A percentile compares a stretch with the other conserved stretches of the same genome.
These are phyloP conservation scores for Gossypium ekmanianum DNA, from an alignment of 345 rosid genomes.

Conservation along the genomic window DNA sequence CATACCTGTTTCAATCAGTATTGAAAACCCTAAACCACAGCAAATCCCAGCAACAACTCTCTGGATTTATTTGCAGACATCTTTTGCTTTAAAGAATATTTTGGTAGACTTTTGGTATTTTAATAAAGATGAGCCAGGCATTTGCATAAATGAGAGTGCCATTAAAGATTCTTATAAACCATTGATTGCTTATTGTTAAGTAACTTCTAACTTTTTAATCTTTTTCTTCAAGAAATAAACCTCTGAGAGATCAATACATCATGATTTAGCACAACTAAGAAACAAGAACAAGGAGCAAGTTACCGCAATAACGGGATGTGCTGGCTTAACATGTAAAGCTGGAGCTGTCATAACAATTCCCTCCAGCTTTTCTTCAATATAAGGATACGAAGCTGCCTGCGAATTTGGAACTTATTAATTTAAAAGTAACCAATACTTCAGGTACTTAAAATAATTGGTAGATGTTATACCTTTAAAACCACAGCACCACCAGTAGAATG, in stretches of 20 bases:
- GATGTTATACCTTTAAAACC: slow-evolving; percentile 68
- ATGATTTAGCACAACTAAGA: neutral
- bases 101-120: neutral
- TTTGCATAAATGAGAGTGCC: neutral
- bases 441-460: neutral
- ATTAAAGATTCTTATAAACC: neutral
- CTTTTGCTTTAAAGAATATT: neutral
- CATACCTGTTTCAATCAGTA: neutral
- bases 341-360: slow-evolving; percentile 88
- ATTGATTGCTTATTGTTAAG: neutral
- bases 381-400: slow-evolving; percentile 65
- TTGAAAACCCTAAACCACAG: neutral
- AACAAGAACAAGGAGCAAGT: slow-evolving; percentile 14
- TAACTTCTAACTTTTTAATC: neutral
- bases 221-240: neutral
- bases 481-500: slow-evolving; percentile 98
- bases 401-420: slow-evolving; percentile 11
- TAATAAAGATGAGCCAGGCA: neutral
- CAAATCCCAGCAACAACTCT: neutral
- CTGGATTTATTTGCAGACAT: neutral
- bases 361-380: slow-evolving; percentile 56
- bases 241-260: neutral
- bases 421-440: slow-evolving; percentile 2
- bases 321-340: slow-evolving; percentile 90
- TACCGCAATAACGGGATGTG: slow-evolving; percentile 93